Base-by-base conservation (phyloP, 1,284 basidiomycete species). In the Ganoderma multipileum region DNA sequence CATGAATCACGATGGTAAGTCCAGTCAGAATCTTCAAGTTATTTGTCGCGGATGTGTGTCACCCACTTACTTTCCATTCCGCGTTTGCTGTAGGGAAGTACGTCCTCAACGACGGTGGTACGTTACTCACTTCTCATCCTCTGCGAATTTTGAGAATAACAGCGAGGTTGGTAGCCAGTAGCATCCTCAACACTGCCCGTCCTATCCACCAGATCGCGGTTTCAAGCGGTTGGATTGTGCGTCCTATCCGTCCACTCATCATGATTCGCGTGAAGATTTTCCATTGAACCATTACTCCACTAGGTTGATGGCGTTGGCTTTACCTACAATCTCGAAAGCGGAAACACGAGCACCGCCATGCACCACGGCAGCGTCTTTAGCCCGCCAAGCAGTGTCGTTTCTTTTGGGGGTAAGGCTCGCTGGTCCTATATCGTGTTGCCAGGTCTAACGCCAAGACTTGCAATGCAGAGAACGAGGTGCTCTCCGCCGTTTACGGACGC, bases 241-340 rank as follows among this genome's bases (percentile, higher is more conserved):
- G 69, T 54, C 2, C 39, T 28, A 28, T 9, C 18, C 18, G 9
- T 41, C 8, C 28, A 39, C 3, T 8, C 7, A 50, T n/a, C n/a
- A n/a, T n/a, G n/a, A n/a, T 42, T 8, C 12, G 20, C 30, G 16
- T 23, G 5, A 12, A 11, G 14, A 26, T 12, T 6, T 26, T 28
- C 42, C 30, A 8, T 20, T 50, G 16, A 33, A 3, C 20, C 18
- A 23, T 33, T 16, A 12, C 8, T 14, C 28, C 8, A 23, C 38
- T n/a, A 74, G 73, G 63, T 74, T 26, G 71, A 72, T 33, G 73
- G 69, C 23, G 23, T 74, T 11, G 26, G 61, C 8, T 23, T 71
- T 36, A 68, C 61, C n/a, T 74, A 74, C 65, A 38, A 68, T 36
- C 44, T 69, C 42, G 60, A 59, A 12, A 38, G 36, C 55, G 63